phyloP scores from a whole-genome alignment of 257 asterid species.

The Cynanchum wilfordii region DNA sequence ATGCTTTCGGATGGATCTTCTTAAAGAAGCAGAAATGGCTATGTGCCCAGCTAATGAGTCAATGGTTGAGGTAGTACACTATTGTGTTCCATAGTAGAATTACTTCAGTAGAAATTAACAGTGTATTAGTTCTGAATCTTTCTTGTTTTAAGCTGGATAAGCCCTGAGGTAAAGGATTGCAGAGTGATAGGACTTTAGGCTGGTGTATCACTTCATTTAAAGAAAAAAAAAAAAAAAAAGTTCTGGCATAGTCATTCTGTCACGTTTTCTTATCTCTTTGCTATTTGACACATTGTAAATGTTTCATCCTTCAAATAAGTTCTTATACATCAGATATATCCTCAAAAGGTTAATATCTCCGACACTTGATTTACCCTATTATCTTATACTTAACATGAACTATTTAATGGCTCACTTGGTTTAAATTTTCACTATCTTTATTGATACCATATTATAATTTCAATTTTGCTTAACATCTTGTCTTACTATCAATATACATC shows the following conservation, averaged over 20 bases:
- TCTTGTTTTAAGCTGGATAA: not conserved
- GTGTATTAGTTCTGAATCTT: not conserved
- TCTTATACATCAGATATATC: not conserved
- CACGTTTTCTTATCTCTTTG: not conserved
- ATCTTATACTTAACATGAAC: too few relatives aligned
- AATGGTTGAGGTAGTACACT: slow-evolving; percentile 61
- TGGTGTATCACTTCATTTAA: not conserved
- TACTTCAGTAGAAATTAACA: not conserved
- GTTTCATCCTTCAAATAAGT: not conserved
- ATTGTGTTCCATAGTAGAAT: not conserved
- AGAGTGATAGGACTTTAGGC: not conserved
- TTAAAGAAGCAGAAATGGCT: slow-evolving; percentile 82
- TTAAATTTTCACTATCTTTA: too few relatives aligned
- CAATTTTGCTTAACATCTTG: not conserved
- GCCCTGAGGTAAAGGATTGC: not conserved
- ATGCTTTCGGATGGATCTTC: slow-evolving; percentile 92
- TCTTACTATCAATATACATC: not conserved
- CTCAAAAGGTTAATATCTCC: not conserved
- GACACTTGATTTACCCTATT: not conserved
- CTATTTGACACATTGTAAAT: not conserved
- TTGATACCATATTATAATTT: not conserved
- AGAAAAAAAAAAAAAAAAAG: too few relatives aligned
- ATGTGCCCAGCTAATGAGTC: slow-evolving; percentile 64
- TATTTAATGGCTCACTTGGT: not conserved
- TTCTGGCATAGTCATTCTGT: not conserved